These are phyloP conservation scores for Globisporangium paddicum DNA, from an alignment of 352 stramenopile species.

Conservation along the genomic window DNA sequence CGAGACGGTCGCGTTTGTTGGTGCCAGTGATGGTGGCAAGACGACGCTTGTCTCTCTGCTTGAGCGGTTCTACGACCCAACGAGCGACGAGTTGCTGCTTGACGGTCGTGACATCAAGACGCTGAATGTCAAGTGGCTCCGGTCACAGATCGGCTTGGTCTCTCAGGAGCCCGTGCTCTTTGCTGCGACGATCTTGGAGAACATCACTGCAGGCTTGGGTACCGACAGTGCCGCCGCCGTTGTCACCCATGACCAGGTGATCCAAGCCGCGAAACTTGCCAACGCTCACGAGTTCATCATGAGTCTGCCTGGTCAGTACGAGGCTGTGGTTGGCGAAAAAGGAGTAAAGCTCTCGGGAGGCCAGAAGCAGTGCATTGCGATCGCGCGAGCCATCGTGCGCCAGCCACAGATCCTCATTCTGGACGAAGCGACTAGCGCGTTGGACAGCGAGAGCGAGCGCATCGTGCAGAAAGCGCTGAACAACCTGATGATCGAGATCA, in stretches of 20 bases:
- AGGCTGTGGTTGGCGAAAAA: conserved; percentile 43
- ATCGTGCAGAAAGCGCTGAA: conserved; percentile 12
- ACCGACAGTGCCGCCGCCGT: background rate
- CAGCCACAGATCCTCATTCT: conserved; percentile 70
- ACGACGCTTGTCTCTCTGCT: background rate
- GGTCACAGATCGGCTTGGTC: background rate
- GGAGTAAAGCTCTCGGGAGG: conserved; percentile 29
- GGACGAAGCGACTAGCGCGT: no score
- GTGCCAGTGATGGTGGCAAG: background rate
- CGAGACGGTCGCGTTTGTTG: background rate
- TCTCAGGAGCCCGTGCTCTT: background rate
- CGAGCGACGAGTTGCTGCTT: background rate
- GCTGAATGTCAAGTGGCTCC: background rate
- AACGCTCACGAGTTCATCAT: conserved; percentile 66
- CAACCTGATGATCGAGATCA: conserved; percentile 27
- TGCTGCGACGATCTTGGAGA: background rate
- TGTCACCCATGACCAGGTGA: background rate
- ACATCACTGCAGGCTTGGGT: background rate
- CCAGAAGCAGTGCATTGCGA: conserved; percentile 32
- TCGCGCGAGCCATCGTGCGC: conserved; percentile 54
- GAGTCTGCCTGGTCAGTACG: conserved; percentile 80
- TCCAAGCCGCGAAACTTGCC: conserved; percentile 6
- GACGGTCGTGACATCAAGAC: background rate
- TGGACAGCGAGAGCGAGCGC: background rate
- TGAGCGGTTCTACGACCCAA: conserved; percentile 1